Conservation (phyloP, 2,329 filamentous ascomycete genomes). For the Penicillium occitanis region DNA sequence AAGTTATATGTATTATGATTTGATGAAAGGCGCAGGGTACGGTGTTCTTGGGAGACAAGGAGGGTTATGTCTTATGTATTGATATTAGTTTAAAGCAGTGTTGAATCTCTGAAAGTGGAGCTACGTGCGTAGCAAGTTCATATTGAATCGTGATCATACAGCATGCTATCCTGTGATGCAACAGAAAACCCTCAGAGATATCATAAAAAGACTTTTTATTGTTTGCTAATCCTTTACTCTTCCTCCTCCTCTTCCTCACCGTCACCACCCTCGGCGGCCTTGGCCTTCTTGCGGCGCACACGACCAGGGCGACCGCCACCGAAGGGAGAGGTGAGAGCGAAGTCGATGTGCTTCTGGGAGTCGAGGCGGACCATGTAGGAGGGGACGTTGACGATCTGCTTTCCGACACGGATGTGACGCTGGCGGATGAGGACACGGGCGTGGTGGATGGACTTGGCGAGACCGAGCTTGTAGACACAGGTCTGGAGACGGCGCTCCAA, state of each 20-base stretch:
- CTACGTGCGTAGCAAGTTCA: slow-evolving; percentile 38
- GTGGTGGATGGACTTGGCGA: slow-evolving; percentile 99
- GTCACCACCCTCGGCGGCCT: slow-evolving; percentile 75
- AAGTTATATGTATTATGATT: neutral
- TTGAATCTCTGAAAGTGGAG: slow-evolving; percentile 33
- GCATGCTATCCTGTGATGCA: slow-evolving; percentile 42
- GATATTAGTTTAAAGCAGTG: neutral
- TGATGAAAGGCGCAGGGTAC: slow-evolving; percentile 10
- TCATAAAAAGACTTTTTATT: slow-evolving; percentile 35
- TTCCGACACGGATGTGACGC: slow-evolving; percentile 99
- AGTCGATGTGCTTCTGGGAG: slow-evolving; percentile 99
- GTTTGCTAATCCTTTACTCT: slow-evolving; percentile 62
- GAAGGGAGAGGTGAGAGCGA: slow-evolving; percentile 94
- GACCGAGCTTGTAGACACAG: slow-evolving; percentile 99
- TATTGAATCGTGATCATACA: slow-evolving; percentile 43
- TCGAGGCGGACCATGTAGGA: slow-evolving; percentile 99
- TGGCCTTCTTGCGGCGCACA: slow-evolving; percentile 99
- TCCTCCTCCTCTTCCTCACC: slow-evolving; percentile 69
- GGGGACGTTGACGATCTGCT: slow-evolving; percentile 99
- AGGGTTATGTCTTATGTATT: neutral
- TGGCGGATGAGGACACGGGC: slow-evolving; percentile 99
- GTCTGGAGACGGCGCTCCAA: slow-evolving; percentile 99
- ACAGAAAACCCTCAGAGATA: slow-evolving; percentile 39
- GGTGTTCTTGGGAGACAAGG: slow-evolving; percentile 24
- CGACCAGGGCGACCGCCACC: slow-evolving; percentile 95